Base-by-base conservation (phyloP, 495 filamentous ascomycete genomes). In the Tuber calosporum region DNA sequence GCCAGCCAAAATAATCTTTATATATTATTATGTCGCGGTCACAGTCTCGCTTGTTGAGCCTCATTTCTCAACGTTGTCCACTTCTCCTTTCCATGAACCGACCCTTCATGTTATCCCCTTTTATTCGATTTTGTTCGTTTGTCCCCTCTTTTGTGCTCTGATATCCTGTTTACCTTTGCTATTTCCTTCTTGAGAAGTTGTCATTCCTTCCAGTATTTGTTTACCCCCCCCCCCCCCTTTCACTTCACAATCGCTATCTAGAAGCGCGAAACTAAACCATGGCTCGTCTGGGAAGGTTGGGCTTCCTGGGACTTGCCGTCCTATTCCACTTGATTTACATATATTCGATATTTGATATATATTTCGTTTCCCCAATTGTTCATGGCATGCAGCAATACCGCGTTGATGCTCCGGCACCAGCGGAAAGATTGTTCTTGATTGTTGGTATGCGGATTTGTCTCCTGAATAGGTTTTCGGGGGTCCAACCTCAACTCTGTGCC, bases 321-420 rank as follows among this genome's bases (percentile, higher is more conserved):
- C 84, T 95, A 67, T 99, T 99, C 82, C 96, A 99, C 84, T 82
- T 97, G 38, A 88, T 97, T 74, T 99, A 99, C 84, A 90, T 95
- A 74, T 93, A 89, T 79, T 97, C 94, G 43, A 99, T 99, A 77
- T 99, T 99, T 83, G 96, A 98, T 82, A 96, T 98, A 75, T 99
- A 99, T 84, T 99, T 99, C 82, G 93, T 97, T 77, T 97, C 93
- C 81, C 96, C 96, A 26, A 96, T 99, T 77, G 96, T 98, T 48
- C 90, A 89, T 86, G 96, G 96, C 79, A 98, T 99, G 96, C 88
- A 86, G 77, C 86, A 92, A 69, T 94, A 91, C 84, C 83, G 83
- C 43, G 86, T 95, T 58, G 88, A 93, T 67, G 85, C 90, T 69
- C 84, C 88, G 45, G 73, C 83, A 34, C 95, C 95, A 38, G 94